Conservation (phyloP, 2,329 filamentous ascomycete species). For the Knoxdaviesia capensis region DNA sequence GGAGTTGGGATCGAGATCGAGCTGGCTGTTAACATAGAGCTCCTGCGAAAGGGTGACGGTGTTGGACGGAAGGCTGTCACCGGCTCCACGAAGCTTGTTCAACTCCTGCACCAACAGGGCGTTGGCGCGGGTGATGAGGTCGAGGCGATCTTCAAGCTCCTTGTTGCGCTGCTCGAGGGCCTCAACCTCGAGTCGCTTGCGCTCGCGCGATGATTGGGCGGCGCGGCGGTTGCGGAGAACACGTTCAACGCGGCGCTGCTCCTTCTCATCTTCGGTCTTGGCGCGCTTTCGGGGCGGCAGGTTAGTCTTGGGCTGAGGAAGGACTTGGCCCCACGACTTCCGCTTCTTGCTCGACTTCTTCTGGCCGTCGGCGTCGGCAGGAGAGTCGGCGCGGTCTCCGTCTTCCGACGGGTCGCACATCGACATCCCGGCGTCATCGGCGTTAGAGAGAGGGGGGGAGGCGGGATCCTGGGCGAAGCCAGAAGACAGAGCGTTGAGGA, state of each 20-base stretch:
- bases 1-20: conserved; percentile 7
- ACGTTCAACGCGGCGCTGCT: conserved; percentile 90
- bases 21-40: conserved; percentile 25
- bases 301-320: conserved; percentile 91
- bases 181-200: conserved; percentile 77
- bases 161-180: conserved; percentile 59
- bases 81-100: conserved; percentile 23
- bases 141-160: conserved; percentile 43
- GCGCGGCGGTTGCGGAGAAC: conserved; percentile 91
- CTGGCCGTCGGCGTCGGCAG: conserved; percentile 15
- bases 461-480: conserved; percentile 4
- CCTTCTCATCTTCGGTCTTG: conserved; percentile 97
- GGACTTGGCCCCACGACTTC: conserved; percentile 96
- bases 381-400: conserved; percentile 5
- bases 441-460: conserved; percentile 8
- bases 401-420: background rate
- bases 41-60: conserved; percentile 37
- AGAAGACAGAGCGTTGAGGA: no score
- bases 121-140: conserved; percentile 35
- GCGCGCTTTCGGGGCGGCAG: conserved; percentile 90
- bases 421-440: conserved; percentile 1
- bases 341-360: conserved; percentile 79
- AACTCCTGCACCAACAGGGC: conserved; percentile 27
- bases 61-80: conserved; percentile 19
- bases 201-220: conserved; percentile 88